Conservation (phyloP, 345 rosid genomes). For the Citrus medica region DNA sequence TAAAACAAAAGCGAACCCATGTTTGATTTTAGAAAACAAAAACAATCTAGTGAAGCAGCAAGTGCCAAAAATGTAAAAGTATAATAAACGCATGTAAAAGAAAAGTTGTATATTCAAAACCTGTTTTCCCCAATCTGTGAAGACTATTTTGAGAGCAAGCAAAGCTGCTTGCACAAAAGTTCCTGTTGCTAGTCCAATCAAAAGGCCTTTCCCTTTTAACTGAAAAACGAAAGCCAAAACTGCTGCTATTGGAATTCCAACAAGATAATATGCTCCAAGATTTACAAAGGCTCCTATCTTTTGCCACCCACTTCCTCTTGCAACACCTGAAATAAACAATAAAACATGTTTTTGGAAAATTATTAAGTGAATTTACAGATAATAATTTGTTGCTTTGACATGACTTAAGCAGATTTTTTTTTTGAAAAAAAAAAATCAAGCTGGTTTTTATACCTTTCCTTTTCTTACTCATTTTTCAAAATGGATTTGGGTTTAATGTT, state of each 20-base stretch:
- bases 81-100: background rate
- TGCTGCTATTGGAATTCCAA: slow-evolving; percentile 24
- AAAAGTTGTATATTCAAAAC: background rate
- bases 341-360: too few species aligned
- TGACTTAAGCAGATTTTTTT: too few species aligned
- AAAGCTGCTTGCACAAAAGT: slow-evolving; percentile 17
- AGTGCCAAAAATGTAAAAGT: too few species aligned
- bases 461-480: too few species aligned
- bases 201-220: slow-evolving; percentile 27
- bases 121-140: slow-evolving; percentile 30
- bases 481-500: too few species aligned
- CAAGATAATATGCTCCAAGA: slow-evolving; percentile 35
- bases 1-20: too few species aligned
- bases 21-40: too few species aligned
- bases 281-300: slow-evolving; percentile 33
- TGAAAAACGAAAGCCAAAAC: slow-evolving; percentile 33
- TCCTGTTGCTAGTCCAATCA: slow-evolving; percentile 24
- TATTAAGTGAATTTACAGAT: too few species aligned
- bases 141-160: slow-evolving; percentile 19
- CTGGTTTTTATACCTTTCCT: too few species aligned
- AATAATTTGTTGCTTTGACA: too few species aligned
- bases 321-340: slow-evolving; percentile 15
- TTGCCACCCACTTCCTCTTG: slow-evolving; percentile 50
- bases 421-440: too few species aligned
- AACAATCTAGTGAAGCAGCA: too few species aligned